Evolutionary conservation across 2,329 filamentous ascomycete genomes (phyloP).

Genomic region (Trichoderma harzianum): DNA sequence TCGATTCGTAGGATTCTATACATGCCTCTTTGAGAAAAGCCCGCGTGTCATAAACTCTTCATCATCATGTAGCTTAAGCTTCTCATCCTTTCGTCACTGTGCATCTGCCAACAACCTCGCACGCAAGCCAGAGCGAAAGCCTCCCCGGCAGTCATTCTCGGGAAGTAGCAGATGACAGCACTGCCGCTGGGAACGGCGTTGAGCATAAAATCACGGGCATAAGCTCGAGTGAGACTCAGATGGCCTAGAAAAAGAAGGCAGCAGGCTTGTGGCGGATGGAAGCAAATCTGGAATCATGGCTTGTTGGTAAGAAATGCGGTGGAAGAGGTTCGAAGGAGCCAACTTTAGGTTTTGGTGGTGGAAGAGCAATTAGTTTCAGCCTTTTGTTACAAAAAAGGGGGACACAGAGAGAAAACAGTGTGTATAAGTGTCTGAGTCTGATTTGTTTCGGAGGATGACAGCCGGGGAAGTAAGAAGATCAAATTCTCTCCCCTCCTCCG

Average conservation of each 20-base stretch:
- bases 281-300: slow-evolving; percentile 53
- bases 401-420: too few species aligned
- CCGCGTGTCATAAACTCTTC: slow-evolving; percentile 64
- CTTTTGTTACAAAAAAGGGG: not conserved
- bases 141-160: slow-evolving; percentile 50
- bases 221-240: slow-evolving; percentile 65
- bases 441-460: not conserved
- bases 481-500: not conserved
- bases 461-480: not conserved
- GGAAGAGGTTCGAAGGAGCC: slow-evolving; percentile 62
- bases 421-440: not conserved
- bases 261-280: slow-evolving; percentile 35
- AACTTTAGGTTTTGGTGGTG: slow-evolving; percentile 34
- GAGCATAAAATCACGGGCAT: slow-evolving; percentile 61
- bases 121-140: slow-evolving; percentile 39
- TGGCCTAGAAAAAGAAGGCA: slow-evolving; percentile 54
- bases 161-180: slow-evolving; percentile 45
- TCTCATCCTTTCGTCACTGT: slow-evolving; percentile 60
- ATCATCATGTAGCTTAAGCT: slow-evolving; percentile 59
- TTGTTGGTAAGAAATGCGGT: slow-evolving; percentile 57
- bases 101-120: slow-evolving; percentile 61
- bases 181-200: slow-evolving; percentile 59
- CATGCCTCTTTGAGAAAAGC: slow-evolving; percentile 55
- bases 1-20: not conserved
- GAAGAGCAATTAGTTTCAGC: slow-evolving; percentile 6